Conservation (phyloP, 1,284 basidiomycete species). For the Trametes polyzona region DNA sequence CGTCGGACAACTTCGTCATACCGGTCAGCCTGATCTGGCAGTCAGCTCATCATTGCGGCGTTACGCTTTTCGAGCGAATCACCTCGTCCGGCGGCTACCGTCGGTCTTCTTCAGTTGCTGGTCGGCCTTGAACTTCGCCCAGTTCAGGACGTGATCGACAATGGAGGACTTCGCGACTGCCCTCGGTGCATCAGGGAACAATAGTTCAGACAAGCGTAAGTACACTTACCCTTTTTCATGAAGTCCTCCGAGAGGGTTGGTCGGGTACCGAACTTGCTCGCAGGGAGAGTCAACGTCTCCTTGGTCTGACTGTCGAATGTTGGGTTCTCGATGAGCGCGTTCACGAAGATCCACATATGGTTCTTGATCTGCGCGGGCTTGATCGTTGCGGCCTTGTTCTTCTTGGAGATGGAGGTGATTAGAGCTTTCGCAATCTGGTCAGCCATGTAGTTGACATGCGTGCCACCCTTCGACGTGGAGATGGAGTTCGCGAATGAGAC, state of each 20-base stretch:
- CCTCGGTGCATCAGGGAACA: not conserved
- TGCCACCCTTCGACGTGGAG: conserved; percentile 96
- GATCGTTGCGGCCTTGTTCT: conserved; percentile 94
- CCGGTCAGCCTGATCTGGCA: conserved; percentile 71
- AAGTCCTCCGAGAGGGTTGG: conserved; percentile 89
- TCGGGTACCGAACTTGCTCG: conserved; percentile 91
- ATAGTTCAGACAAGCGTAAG: not conserved
- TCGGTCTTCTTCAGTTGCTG: conserved; percentile 97
- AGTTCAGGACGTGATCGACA: conserved; percentile 91
- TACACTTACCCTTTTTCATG: conserved; percentile 84
- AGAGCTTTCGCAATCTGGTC: conserved; percentile 90
- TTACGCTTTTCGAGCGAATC: conserved; percentile 30
- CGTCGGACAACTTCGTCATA: conserved; percentile 93
- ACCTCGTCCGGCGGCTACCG: conserved; percentile 90
- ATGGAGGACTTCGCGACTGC: conserved; percentile 90
- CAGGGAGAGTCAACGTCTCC: conserved; percentile 89
- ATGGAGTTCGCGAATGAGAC: conserved; percentile 99
- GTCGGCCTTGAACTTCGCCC: conserved; percentile 97
- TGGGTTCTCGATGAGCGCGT: conserved; percentile 96
- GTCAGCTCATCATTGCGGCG: not conserved
- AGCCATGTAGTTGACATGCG: conserved; percentile 88
- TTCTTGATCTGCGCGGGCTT: conserved; percentile 95
- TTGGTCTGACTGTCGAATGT: conserved; percentile 99
- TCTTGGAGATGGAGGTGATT: conserved; percentile 86
- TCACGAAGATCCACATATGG: conserved; percentile 99